Evolutionary conservation across 495 filamentous ascomycete genomes (phyloP).

Genomic region (Halenospora varia): DNA sequence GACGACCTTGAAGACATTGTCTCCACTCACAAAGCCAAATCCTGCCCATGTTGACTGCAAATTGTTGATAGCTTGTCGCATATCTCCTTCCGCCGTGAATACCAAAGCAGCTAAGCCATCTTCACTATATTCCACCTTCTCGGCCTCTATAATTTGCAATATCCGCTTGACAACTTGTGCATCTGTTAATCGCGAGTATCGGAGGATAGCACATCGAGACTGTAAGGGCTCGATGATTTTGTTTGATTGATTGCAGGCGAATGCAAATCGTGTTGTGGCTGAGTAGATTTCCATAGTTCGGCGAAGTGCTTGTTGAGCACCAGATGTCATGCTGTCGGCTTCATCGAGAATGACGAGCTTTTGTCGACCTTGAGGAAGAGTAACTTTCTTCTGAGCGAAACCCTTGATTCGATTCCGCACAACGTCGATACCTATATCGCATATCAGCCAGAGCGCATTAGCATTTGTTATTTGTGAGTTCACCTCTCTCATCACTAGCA

Average conservation of each 20-base stretch:
- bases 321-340: conserved; percentile 95
- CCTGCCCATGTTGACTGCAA: conserved; percentile 93
- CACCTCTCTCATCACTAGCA: conserved; percentile 90
- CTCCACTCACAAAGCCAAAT: conserved; percentile 93
- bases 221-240: conserved; percentile 99
- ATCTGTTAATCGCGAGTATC: conserved; percentile 90
- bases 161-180: conserved; percentile 85
- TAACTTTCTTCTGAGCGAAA: conserved; percentile 99
- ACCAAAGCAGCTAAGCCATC: conserved; percentile 94
- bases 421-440: conserved; percentile 76
- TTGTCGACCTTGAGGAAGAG: conserved; percentile 82
- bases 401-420: conserved; percentile 98
- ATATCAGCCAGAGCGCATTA: too few species aligned
- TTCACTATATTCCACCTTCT: conserved; percentile 81
- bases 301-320: conserved; percentile 91
- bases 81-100: conserved; percentile 96
- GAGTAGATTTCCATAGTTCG: conserved; percentile 99
- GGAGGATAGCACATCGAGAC: conserved; percentile 92
- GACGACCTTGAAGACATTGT: conserved; percentile 98
- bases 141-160: conserved; percentile 86
- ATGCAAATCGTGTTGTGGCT: conserved; percentile 93
- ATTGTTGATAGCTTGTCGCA: conserved; percentile 99
- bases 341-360: conserved; percentile 98
- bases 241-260: conserved; percentile 97
- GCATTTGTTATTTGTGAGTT: too few species aligned